Percentiles rank a stretch among this genome's conserved stretches.
phyloP scores from a whole-genome alignment of 2,329 filamentous ascomycete species.

The Helminthosporium solani region DNA sequence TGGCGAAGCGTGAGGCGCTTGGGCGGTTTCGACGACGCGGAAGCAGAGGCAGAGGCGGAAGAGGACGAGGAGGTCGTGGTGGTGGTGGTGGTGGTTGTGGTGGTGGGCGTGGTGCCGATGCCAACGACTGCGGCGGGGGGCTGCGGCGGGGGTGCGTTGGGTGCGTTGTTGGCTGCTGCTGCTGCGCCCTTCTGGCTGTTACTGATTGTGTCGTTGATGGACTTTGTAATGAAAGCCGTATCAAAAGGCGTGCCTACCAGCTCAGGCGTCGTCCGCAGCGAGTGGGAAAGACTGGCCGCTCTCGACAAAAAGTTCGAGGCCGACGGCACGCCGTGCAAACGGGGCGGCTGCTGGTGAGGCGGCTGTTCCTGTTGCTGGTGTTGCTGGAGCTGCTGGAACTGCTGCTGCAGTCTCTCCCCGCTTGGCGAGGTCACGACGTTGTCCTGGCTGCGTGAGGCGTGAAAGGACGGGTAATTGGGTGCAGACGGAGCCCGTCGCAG shows the following conservation, averaged over 20 bases:
- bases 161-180: too few relatives aligned
- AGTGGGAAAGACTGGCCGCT: slow-evolving; percentile 6
- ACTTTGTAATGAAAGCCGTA: slow-evolving; percentile 39
- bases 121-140: too few relatives aligned
- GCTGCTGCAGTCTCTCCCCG: background rate
- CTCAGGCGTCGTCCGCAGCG: slow-evolving; percentile 9
- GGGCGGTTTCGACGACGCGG: slow-evolving; percentile 26
- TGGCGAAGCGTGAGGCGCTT: slow-evolving; percentile 45
- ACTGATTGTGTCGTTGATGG: slow-evolving; percentile 32
- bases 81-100: background rate
- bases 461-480: slow-evolving; percentile 29
- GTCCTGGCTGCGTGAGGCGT: background rate
- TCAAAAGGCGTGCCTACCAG: slow-evolving; percentile 43
- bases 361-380: too few relatives aligned
- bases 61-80: slow-evolving; percentile 6
- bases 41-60: slow-evolving; percentile 12
- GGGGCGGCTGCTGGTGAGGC: too few relatives aligned
- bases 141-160: slow-evolving; percentile 2
- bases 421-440: background rate
- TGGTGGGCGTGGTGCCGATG: slow-evolving; percentile 11
- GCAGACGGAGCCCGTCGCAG: slow-evolving; percentile 27
- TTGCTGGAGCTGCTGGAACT: background rate
- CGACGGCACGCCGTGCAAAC: slow-evolving; percentile 3
- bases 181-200: background rate
- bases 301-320: background rate